Base-by-base conservation (phyloP, 768 basidiomycete genomes). In the Phylloporus rhodoxanthus region DNA sequence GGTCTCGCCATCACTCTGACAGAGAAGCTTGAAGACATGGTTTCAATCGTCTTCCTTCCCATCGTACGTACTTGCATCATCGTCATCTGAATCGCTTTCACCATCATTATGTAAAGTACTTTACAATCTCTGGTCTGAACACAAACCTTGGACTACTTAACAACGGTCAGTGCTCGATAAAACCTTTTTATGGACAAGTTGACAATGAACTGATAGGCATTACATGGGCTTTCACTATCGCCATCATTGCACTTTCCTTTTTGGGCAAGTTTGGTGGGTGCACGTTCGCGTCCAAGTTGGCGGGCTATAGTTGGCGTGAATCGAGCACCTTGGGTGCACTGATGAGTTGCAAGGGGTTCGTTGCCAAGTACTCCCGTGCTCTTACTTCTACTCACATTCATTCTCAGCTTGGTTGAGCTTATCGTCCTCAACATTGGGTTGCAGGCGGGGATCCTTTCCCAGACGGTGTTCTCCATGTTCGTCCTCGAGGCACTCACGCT, bases 361-460 rank as follows among this genome's bases (percentile, higher is more conserved):
- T 41, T 13, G 1, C 2, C 28, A 11, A 8, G 1, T 21, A 21
- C 1, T n/a, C 10, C 19, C 15, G 5, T 1, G 9, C 45, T 19
- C 42, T 5, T 25, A 4, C 15, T 25, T 44, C 7, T 4, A 17
- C 50, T 61, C 14, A 20, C 25, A 15, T 40, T 11, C 6, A 34
- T 39, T n/a, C 44, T 15, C 30, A 89, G 87, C 20, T 75, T 96
- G 5, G 87, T 97, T 9, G 94, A 96, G 62, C 75, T 97, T 15
- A 96, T 98, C 58, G 94, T 98, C 4, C 82, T 98, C 54, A 99
- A 98, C 59, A 89, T 98, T 54, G 94, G 95, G 3, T 73, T 95
- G 2, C 72, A 77, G 2, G 91, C 89, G 3, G 80, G 81, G 0
- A 92, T 95, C 44, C 73, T 98, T 20, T 77, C 82, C 1, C 75